A percentile compares a stretch with the other conserved stretches of the same genome.
Conservation (phyloP, 2,329 filamentous ascomycete species). For the Hypoxylon rubiginosum region DNA sequence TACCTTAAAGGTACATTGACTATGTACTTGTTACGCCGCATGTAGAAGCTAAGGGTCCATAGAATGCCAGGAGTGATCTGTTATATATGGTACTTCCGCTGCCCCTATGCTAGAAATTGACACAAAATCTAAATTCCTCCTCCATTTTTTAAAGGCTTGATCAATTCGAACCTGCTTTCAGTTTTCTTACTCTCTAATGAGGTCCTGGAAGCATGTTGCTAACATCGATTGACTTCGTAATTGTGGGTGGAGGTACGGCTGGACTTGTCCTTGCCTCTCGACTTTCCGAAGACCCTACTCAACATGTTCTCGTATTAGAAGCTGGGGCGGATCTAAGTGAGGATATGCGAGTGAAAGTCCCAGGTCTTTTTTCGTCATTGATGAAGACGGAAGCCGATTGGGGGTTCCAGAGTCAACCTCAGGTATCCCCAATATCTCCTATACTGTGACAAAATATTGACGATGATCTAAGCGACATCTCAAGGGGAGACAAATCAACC, state of each 20-base stretch:
- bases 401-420: background rate
- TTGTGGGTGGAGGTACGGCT: background rate
- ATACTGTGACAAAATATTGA: background rate
- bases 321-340: background rate
- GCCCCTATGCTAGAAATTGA: too few species aligned
- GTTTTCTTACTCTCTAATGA: too few species aligned
- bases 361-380: background rate
- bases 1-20: background rate
- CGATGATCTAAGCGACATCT: background rate
- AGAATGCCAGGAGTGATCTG: too few species aligned
- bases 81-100: too few species aligned
- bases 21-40: background rate
- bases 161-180: too few species aligned
- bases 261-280: background rate
- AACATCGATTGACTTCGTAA: background rate
- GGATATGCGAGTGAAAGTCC: background rate
- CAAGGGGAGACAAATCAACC: background rate
- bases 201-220: too few species aligned
- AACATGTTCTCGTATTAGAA: background rate
- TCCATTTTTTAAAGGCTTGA: too few species aligned
- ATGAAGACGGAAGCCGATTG: background rate
- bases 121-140: too few species aligned
- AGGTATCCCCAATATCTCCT: background rate
- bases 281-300: background rate
- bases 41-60: too few species aligned